A percentile compares a stretch with the other conserved stretches of the same genome.
phyloP scores from a whole-genome alignment of 768 basidiomycete species.

The Gautieria morchelliformis region DNA sequence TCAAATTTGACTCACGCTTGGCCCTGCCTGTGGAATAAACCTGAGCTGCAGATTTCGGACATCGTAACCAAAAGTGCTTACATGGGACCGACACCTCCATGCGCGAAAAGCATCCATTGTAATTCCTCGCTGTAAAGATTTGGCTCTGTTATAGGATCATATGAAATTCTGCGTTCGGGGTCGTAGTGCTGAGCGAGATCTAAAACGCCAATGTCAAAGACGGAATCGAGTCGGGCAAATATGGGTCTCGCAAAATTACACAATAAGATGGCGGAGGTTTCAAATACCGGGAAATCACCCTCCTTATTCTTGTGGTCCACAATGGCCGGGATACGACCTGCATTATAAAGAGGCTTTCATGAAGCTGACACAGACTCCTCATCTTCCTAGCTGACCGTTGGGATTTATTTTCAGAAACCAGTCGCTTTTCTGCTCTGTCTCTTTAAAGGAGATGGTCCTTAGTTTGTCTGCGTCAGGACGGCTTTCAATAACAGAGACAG shows the following conservation, averaged over 20 bases:
- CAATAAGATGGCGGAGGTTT: constrained; percentile 74
- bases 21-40: not conserved
- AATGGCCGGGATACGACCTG: constrained; percentile 54
- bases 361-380: not conserved
- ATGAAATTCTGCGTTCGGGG: constrained; percentile 60
- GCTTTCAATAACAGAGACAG: not conserved
- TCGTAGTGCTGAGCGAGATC: constrained; percentile 74
- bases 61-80: constrained; percentile 31
- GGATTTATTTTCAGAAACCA: constrained; percentile 9
- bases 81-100: constrained; percentile 80
- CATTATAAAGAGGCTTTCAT: not conserved
- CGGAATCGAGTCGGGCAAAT: not conserved
- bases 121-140: constrained; percentile 62
- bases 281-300: constrained; percentile 54
- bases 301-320: constrained; percentile 41
- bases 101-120: constrained; percentile 85
- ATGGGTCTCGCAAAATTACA: constrained; percentile 19
- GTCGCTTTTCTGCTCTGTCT: constrained; percentile 6
- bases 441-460: constrained; percentile 3
- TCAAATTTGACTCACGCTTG: not conserved
- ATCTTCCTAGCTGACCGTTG: not conserved
- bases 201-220: not conserved
- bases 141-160: constrained; percentile 40
- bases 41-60: not conserved
- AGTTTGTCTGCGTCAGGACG: not conserved